Conservation (phyloP, 176 grass and related monocot genomes). For the Ensete ventricosum region DNA sequence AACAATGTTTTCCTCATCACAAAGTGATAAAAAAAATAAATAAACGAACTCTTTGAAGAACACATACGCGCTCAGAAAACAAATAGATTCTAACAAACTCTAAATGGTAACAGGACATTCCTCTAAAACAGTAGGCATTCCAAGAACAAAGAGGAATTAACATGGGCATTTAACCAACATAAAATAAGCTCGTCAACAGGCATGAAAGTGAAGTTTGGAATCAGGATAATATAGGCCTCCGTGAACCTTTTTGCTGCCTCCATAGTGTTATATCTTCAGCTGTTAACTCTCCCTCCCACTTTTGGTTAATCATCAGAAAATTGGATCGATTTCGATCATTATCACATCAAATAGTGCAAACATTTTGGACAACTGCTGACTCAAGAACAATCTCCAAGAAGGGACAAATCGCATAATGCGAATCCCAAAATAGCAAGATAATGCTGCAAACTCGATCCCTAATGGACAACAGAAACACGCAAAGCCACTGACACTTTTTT, state of each 20-base stretch:
- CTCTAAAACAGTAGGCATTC: not conserved
- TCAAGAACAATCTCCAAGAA: not conserved
- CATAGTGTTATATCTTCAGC: not conserved
- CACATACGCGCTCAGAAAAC: not conserved
- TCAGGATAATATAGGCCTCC: no score
- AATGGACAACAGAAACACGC: not conserved
- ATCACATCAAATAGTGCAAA: not conserved
- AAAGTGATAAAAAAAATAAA: slow-evolving; percentile 1
- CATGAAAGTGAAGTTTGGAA: no score
- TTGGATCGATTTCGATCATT: not conserved
- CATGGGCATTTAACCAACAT: not conserved
- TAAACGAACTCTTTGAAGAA: not conserved
- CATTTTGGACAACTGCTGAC: not conserved
- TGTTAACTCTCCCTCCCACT: no score
- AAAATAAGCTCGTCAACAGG: no score
- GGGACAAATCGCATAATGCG: not conserved
- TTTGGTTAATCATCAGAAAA: not conserved
- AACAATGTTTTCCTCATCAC: not conserved
- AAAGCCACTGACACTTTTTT: not conserved
- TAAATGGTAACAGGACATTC: not conserved
- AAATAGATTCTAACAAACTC: not conserved
- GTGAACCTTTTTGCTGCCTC: not conserved
- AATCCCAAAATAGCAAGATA: not conserved
- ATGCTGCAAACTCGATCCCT: not conserved
- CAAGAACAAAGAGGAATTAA: not conserved